Evolutionary conservation across 2,329 filamentous ascomycete genomes (phyloP).

Genomic region (Penicillium sp.): DNA sequence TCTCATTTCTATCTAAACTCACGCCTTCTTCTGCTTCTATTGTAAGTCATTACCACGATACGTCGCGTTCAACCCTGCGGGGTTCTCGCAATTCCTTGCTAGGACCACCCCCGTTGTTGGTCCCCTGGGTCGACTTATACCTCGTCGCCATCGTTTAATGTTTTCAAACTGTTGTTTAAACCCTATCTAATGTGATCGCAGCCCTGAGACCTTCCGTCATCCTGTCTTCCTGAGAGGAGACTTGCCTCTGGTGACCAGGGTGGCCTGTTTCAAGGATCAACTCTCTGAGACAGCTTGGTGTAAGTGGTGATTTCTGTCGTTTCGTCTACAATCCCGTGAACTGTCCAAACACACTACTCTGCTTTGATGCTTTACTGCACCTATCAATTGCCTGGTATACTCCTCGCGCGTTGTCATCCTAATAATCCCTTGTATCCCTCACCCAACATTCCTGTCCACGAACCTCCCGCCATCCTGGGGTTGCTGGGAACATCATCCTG

Average conservation of each 20-base stretch:
- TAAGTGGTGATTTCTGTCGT: conserved; percentile 2
- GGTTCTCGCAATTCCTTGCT: not conserved
- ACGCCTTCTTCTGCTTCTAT: not conserved
- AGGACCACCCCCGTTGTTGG: not conserved
- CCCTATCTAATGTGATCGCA: not conserved
- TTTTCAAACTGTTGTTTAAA: not conserved
- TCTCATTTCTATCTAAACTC: not conserved
- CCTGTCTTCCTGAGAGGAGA: not conserved
- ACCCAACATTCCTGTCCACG: not conserved
- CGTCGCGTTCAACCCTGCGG: not conserved
- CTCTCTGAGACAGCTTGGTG: not conserved
- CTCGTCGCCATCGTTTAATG: not conserved
- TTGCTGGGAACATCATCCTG: not conserved
- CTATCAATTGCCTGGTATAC: not conserved
- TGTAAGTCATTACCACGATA: not conserved
- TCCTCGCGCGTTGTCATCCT: not conserved
- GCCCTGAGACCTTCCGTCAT: not conserved
- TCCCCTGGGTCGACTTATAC: not conserved
- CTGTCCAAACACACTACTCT: not conserved
- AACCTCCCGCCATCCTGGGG: not conserved
- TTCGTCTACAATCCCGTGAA: not conserved
- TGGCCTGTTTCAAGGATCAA: not conserved
- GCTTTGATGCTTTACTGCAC: not conserved
- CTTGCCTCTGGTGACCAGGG: not conserved
- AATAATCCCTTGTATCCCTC: not conserved